A percentile compares a stretch with the other conserved stretches of the same genome.
Evolutionary conservation across 805 yeast genomes (phyloP).

Genomic region (Candida ortonii): DNA sequence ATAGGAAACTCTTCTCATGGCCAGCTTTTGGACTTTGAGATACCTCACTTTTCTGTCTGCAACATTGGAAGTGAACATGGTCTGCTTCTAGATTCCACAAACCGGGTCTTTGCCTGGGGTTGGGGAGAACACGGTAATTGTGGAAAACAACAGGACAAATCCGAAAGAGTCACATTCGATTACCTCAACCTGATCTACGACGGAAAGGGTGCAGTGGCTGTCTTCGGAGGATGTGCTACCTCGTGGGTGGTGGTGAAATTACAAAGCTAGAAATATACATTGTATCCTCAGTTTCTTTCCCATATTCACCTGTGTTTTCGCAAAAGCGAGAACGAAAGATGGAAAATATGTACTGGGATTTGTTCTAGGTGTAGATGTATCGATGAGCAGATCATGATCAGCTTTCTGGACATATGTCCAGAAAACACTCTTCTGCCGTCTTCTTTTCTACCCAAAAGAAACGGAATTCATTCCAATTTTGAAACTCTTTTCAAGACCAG

Average conservation of each 20-base stretch:
- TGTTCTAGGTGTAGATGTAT: constrained; percentile 63
- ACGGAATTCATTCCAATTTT: too few relatives aligned
- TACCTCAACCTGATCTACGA: constrained; percentile 35
- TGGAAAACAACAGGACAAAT: constrained; percentile 40
- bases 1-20: constrained; percentile 77
- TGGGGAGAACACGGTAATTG: constrained; percentile 99
- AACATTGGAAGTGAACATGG: constrained; percentile 90
- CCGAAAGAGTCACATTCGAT: constrained; percentile 36
- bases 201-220: constrained; percentile 24
- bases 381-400: constrained; percentile 27
- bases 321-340: constrained; percentile 44
- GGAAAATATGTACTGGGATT: constrained; percentile 81
- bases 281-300: constrained; percentile 77
- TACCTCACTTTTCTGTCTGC: constrained; percentile 20
- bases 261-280: neutral
- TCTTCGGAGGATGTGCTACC: constrained; percentile 67
- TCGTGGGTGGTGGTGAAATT: constrained; percentile 46
- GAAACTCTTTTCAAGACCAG: too few relatives aligned
- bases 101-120: constrained; percentile 75
- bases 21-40: constrained; percentile 42
- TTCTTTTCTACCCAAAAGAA: constrained; percentile 26
- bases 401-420: neutral
- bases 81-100: constrained; percentile 35
- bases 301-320: constrained; percentile 60
- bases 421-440: constrained; percentile 6